Conservation (phyloP, 2,329 filamentous ascomycete genomes). For the Chalara sp. region DNA sequence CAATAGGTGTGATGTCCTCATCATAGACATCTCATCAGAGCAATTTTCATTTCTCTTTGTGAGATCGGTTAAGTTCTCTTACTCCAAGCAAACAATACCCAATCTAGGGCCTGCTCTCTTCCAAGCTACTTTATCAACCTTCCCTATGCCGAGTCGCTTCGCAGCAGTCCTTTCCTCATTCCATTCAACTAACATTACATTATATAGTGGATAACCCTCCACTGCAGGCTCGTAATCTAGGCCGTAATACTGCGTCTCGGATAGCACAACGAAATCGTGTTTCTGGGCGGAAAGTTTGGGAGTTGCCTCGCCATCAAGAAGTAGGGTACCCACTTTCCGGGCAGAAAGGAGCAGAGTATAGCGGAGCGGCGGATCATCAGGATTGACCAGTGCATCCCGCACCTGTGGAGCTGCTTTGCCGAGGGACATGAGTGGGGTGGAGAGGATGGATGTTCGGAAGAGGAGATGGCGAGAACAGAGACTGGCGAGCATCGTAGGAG, state of each 20-base stretch:
- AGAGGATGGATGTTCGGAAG: neutral
- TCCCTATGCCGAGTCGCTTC: neutral
- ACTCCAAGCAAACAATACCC: neutral
- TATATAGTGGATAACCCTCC: neutral
- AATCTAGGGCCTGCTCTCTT: neutral
- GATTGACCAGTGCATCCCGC: neutral
- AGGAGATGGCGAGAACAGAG: neutral
- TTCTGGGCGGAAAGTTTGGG: neutral
- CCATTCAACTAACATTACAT: neutral
- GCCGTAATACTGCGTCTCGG: neutral
- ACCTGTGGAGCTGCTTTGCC: neutral
- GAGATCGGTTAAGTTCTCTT: constrained; percentile 9
- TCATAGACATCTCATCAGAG: too few species aligned
- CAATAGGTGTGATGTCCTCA: too few species aligned
- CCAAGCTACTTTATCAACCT: neutral
- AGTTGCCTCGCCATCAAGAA: neutral
- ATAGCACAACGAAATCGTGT: neutral
- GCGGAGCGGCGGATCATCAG: neutral
- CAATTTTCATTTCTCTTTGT: too few species aligned
- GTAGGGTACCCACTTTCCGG: neutral
- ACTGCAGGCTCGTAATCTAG: neutral
- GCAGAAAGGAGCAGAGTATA: neutral
- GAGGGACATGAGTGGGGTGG: neutral
- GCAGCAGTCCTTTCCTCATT: neutral
- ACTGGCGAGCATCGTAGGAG: neutral